These are phyloP conservation scores for Entoloma clypeatum DNA, from an alignment of 1,284 basidiomycete genomes.

Conservation along the genomic window DNA sequence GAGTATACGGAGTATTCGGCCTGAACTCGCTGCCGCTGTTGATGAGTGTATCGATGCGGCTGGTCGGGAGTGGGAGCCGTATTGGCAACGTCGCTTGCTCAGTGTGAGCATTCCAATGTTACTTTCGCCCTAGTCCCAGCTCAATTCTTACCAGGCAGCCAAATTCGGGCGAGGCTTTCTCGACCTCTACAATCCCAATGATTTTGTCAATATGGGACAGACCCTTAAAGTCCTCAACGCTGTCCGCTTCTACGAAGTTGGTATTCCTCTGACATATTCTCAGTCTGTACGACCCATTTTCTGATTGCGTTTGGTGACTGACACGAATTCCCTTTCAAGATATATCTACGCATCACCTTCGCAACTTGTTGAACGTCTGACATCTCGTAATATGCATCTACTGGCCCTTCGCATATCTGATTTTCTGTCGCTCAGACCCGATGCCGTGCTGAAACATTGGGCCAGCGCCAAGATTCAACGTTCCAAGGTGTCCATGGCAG, in stretches of 20 bases:
- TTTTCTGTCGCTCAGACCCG: constrained; percentile 79
- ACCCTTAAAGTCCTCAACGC: constrained; percentile 94
- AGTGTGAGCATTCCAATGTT: constrained; percentile 51
- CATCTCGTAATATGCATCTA: constrained; percentile 86
- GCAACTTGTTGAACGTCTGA: constrained; percentile 79
- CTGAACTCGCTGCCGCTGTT: constrained; percentile 84
- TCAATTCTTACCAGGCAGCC: constrained; percentile 62
- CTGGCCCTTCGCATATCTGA: constrained; percentile 90
- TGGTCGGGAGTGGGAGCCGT: constrained; percentile 85
- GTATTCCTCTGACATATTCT: constrained; percentile 88
- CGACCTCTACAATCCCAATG: constrained; percentile 87
- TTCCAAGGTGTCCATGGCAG: constrained; percentile 55
- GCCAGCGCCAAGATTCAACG: constrained; percentile 87
- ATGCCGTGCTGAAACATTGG: constrained; percentile 93
- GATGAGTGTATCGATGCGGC: constrained; percentile 94
- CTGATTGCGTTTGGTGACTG: neutral
- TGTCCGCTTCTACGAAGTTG: constrained; percentile 86
- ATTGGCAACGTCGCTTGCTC: constrained; percentile 85
- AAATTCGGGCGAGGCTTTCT: constrained; percentile 94
- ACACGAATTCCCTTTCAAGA: constrained; percentile 37
- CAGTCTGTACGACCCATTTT: constrained; percentile 53
- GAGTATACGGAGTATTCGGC: constrained; percentile 83
- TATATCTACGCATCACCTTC: constrained; percentile 75
- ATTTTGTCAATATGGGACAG: constrained; percentile 90
- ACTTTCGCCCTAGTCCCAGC: neutral